Conservation (phyloP, 352 stramenopile species). For the Phytophthora litchii region DNA sequence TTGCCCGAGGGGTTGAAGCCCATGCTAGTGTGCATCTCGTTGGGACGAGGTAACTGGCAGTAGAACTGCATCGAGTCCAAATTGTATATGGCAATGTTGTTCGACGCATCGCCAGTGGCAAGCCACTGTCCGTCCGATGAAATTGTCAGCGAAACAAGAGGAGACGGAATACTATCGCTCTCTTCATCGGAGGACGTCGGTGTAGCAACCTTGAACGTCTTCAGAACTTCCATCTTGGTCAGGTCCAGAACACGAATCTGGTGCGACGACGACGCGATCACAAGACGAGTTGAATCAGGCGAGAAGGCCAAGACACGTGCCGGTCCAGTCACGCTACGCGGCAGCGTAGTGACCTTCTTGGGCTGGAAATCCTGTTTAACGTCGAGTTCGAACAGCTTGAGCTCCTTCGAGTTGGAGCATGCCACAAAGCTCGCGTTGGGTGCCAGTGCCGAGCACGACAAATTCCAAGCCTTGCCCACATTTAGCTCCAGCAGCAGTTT, state of each 20-base stretch:
- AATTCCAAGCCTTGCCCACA: constrained; percentile 77
- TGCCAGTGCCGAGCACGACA: constrained; percentile 85
- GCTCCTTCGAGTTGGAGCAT: constrained; percentile 80
- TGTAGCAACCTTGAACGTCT: constrained; percentile 65
- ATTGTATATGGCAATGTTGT: constrained; percentile 84
- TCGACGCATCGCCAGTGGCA: constrained; percentile 63
- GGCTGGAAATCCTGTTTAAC: constrained; percentile 48
- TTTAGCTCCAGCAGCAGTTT: constrained; percentile 85
- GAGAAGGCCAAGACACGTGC: constrained; percentile 78
- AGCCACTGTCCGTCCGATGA: constrained; percentile 86
- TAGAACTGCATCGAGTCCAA: constrained; percentile 89
- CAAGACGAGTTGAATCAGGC: constrained; percentile 75
- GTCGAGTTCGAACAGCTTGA: constrained; percentile 91
- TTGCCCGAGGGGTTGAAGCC: constrained; percentile 78
- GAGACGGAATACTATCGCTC: constrained; percentile 29
- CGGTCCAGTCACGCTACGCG: constrained; percentile 42
- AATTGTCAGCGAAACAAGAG: constrained; percentile 73
- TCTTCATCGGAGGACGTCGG: constrained; percentile 14
- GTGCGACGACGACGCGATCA: constrained; percentile 69
- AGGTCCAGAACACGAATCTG: constrained; percentile 78
- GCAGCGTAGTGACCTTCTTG: constrained; percentile 58
- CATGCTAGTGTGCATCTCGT: constrained; percentile 82
- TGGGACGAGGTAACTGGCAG: constrained; percentile 62
- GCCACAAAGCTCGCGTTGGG: constrained; percentile 87
- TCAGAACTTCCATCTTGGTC: constrained; percentile 72